Evolutionary conservation across 2,329 filamentous ascomycete genomes (phyloP).

Genomic region (Paecilomyces fulvus): DNA sequence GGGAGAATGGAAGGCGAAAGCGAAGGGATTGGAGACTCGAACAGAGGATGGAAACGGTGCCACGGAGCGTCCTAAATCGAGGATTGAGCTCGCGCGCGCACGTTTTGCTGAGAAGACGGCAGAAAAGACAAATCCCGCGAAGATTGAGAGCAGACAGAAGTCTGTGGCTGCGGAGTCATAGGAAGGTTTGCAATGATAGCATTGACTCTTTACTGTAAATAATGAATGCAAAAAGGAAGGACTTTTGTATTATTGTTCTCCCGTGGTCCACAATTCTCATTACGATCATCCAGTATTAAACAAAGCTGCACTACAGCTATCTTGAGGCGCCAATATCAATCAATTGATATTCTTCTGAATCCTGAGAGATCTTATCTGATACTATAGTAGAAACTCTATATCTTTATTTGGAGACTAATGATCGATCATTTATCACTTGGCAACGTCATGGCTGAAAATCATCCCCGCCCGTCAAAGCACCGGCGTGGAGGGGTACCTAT

Average conservation of each 20-base stretch:
- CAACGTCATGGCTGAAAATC: no score
- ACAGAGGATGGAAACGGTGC: conserved; percentile 10
- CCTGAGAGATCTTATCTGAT: no score
- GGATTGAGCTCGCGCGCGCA: conserved; percentile 51
- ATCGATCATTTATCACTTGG: no score
- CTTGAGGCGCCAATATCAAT: no score
- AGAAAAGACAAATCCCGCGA: conserved; percentile 7
- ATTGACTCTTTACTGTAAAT: neutral
- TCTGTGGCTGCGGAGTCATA: conserved; percentile 8
- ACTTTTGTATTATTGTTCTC: neutral
- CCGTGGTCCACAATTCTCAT: neutral
- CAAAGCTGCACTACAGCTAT: neutral
- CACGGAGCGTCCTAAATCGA: conserved; percentile 37
- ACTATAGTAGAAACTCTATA: no score
- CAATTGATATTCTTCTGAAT: no score
- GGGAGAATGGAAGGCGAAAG: conserved; percentile 56
- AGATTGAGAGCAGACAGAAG: conserved; percentile 13
- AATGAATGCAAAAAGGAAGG: neutral
- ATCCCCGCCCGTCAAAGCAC: no score
- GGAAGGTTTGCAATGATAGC: neutral
- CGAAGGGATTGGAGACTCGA: conserved; percentile 42
- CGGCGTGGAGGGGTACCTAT: no score
- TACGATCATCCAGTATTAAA: neutral
- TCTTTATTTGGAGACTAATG: no score
- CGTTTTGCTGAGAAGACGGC: conserved; percentile 40